Percentiles rank a stretch among this genome's conserved stretches.
phyloP scores from a whole-genome alignment of 2,329 filamentous ascomycete species.

The Talaromyces rugulosus region DNA sequence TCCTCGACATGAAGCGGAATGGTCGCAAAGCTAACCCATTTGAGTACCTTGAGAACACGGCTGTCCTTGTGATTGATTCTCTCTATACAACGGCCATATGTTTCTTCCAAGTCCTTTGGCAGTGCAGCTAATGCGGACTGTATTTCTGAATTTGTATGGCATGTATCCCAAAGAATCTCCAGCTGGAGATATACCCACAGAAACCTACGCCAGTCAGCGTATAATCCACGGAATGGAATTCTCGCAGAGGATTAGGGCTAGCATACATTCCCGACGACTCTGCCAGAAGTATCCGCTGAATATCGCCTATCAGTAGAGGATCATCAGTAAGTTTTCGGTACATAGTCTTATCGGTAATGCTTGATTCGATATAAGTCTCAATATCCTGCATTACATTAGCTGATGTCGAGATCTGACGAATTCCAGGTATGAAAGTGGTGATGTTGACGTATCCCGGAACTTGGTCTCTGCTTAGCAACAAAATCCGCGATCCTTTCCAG shows the following conservation, averaged over 20 bases:
- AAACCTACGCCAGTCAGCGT: slow-evolving; percentile 14
- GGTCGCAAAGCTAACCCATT: slow-evolving; percentile 20
- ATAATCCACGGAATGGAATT: neutral
- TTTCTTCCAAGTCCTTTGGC: slow-evolving; percentile 19
- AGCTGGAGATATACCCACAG: slow-evolving; percentile 20
- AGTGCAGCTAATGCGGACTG: slow-evolving; percentile 12
- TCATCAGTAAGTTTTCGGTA: slow-evolving; percentile 17
- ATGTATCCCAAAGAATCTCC: slow-evolving; percentile 21
- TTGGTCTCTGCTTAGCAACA: slow-evolving; percentile 20
- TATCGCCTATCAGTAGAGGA: neutral
- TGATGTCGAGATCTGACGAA: slow-evolving; percentile 18
- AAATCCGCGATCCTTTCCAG: slow-evolving; percentile 8
- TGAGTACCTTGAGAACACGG: slow-evolving; percentile 13
- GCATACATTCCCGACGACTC: slow-evolving; percentile 5
- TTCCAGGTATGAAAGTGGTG: slow-evolving; percentile 13
- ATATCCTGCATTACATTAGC: slow-evolving; percentile 18
- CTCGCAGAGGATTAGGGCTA: too few relatives aligned
- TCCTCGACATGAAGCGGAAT: slow-evolving; percentile 20
- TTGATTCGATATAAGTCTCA: slow-evolving; percentile 16
- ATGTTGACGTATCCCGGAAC: slow-evolving; percentile 18
- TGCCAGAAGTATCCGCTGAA: neutral
- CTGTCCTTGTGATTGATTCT: slow-evolving; percentile 13
- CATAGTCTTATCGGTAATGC: slow-evolving; percentile 17
- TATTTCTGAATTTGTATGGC: slow-evolving; percentile 18
- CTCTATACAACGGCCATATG: slow-evolving; percentile 17